Base-by-base conservation (phyloP, 805 yeast genomes). In the Candida schatavii region DNA sequence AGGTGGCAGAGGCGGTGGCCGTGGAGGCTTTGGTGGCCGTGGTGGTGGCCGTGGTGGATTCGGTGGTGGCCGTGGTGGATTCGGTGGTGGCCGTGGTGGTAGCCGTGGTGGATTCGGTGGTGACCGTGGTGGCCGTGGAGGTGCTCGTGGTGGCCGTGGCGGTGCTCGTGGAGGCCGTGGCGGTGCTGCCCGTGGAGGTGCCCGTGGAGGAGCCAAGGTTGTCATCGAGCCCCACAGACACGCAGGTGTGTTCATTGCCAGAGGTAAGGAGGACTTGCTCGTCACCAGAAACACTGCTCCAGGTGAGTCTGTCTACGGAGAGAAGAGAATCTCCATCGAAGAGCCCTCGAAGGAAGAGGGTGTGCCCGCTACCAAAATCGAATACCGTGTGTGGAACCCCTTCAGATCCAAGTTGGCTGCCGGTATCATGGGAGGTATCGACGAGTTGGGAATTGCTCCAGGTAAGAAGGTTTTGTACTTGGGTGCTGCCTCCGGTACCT, bases 301-400 rank as follows among this genome's bases (percentile, higher is more conserved):
- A 61, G 99, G 99, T 70, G 99, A 91, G 71, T 81, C 93, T 44
- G 99, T 93, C 43, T 93, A 93, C 74, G 98, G 98, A 62, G 99
- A 93, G 76, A 93, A 93, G 82, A 83, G 98, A 77, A 78, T 93
- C 50, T 71, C 95, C 45, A 78, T 93, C 48, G 99, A 93, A 68
- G 97, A 87, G 65, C 96, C 97, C 52, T 80, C 91, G 44, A 80
- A 75, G 59, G 95, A 85, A 63, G 95, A 85, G 61, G 85, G 85
- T 62, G 87, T 83, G 45, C 87, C 93, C 54, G 82, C 93, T 52
- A 89, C 97, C 62, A 93, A 93, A 78, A 80, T 83, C 48, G 99
- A 93, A 77, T 93, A 93, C 83, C 90, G 99, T 81, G 99, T 93
- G 55, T 93, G 99, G 99, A 93, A 93, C 75, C 99, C 99, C 50